Evolutionary conservation across 2,329 filamentous ascomycete genomes (phyloP).

Genomic region (Apiospora pterosperma): DNA sequence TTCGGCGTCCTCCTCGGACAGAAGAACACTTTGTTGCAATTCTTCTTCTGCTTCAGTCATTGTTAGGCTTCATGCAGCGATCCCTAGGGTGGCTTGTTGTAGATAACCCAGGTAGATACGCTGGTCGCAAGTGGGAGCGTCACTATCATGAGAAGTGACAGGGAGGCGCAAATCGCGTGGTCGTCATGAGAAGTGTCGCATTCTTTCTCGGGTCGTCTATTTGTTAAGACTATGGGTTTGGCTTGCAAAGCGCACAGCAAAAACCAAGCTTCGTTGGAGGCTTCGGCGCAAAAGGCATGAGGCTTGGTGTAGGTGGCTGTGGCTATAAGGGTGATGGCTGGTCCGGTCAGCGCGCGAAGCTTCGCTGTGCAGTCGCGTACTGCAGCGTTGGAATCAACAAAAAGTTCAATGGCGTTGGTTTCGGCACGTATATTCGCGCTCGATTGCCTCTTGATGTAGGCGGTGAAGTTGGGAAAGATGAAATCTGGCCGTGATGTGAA

Average conservation of each 20-base stretch:
- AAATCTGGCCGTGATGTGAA: not conserved
- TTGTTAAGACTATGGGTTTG: not conserved
- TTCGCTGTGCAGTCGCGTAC: not conserved
- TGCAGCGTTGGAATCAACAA: not conserved
- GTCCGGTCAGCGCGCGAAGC: not conserved
- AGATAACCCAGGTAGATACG: not conserved
- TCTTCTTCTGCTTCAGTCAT: slow-evolving; percentile 55
- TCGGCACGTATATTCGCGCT: not conserved
- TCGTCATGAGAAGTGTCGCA: slow-evolving; percentile 5
- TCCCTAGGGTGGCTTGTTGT: not conserved
- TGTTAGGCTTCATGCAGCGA: slow-evolving; percentile 10
- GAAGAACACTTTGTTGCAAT: slow-evolving; percentile 52
- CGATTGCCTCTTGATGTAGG: not conserved
- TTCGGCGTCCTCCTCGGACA: slow-evolving; percentile 44
- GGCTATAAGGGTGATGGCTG: not conserved
- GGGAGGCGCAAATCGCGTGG: slow-evolving; percentile 6
- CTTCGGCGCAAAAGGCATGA: slow-evolving; percentile 10
- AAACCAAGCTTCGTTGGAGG: not conserved
- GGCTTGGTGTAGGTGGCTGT: slow-evolving; percentile 1
- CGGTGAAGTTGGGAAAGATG: not conserved
- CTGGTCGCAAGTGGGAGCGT: not conserved
- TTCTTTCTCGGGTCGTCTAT: not conserved
- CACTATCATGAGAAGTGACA: not conserved
- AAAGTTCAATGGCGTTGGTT: not conserved
- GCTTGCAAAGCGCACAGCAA: not conserved